Evolutionary conservation across 2,329 filamentous ascomycete species (phyloP).

Genomic region (Calonectria naviculata): DNA sequence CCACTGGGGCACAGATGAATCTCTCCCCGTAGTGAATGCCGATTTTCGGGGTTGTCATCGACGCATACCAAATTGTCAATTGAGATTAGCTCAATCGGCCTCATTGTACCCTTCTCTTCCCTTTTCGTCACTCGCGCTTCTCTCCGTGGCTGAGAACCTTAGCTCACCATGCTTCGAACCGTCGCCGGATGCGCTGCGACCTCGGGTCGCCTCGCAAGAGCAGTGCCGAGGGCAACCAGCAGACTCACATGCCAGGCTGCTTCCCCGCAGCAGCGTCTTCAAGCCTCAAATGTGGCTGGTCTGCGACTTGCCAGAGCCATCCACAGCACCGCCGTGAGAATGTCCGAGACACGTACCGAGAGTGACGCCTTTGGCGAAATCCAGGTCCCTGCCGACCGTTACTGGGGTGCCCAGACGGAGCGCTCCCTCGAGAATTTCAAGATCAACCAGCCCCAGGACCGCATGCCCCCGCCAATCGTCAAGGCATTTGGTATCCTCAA

Average conservation of each 20-base stretch:
- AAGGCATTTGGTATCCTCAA: slow-evolving; percentile 97
- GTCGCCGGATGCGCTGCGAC: slow-evolving; percentile 40
- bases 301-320: slow-evolving; percentile 43
- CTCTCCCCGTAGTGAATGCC: neutral
- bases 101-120: neutral
- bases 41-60: neutral
- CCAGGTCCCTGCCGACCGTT: slow-evolving; percentile 90
- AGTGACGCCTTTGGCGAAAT: slow-evolving; percentile 98
- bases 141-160: slow-evolving; percentile 6
- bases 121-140: slow-evolving; percentile 22
- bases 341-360: slow-evolving; percentile 80
- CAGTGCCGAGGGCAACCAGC: slow-evolving; percentile 38
- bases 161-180: slow-evolving; percentile 41
- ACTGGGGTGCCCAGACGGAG: slow-evolving; percentile 99
- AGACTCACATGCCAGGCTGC: slow-evolving; percentile 40
- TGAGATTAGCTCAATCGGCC: slow-evolving; percentile 27
- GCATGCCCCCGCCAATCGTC: slow-evolving; percentile 94
- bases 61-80: slow-evolving; percentile 5
- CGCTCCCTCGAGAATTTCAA: slow-evolving; percentile 97
- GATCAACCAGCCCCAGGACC: slow-evolving; percentile 99
- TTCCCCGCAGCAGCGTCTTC: slow-evolving; percentile 38
- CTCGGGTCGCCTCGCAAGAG: slow-evolving; percentile 35
- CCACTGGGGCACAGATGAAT: slow-evolving; percentile 16
- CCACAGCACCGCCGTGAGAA: slow-evolving; percentile 59
- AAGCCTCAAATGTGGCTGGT: slow-evolving; percentile 26